phyloP scores from a whole-genome alignment of 2,329 filamentous ascomycete genomes.

The Daldinia sp. region DNA sequence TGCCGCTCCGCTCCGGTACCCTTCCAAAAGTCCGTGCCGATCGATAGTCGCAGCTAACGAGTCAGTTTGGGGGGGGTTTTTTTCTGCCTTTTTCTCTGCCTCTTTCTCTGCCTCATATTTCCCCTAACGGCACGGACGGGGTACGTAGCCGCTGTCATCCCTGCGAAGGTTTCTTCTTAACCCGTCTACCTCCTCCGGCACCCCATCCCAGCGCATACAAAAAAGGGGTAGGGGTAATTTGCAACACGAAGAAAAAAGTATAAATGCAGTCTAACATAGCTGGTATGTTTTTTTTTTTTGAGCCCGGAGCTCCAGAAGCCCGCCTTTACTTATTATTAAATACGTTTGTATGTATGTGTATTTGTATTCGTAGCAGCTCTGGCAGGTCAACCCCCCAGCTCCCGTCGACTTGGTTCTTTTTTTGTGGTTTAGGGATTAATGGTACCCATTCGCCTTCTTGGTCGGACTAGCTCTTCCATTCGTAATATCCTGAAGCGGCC shows the following conservation, averaged over 20 bases:
- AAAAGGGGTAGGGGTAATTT: neutral
- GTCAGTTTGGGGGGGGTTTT: neutral
- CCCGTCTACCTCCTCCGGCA: neutral
- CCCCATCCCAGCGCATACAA: neutral
- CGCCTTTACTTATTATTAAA: slow-evolving; percentile 4
- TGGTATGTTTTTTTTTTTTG: neutral
- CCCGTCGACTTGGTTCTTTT: neutral
- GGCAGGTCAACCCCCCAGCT: neutral
- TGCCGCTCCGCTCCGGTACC: too few species aligned
- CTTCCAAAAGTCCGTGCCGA: too few species aligned
- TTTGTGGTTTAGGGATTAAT: slow-evolving; percentile 5
- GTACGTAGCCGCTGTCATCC: neutral
- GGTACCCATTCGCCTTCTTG: slow-evolving; percentile 39
- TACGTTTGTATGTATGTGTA: neutral
- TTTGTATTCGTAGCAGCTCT: neutral
- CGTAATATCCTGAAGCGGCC: slow-evolving; percentile 43
- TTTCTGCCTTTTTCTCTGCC: neutral
- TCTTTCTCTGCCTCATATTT: neutral
- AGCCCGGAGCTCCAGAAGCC: neutral
- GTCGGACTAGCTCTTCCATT: slow-evolving; percentile 45
- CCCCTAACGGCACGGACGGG: neutral
- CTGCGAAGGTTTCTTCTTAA: neutral
- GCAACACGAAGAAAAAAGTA: slow-evolving; percentile 8
- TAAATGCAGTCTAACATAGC: slow-evolving; percentile 18
- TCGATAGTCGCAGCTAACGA: neutral